Base-by-base conservation (phyloP, 1,284 basidiomycete genomes). In the Amylostereum chailletii region DNA sequence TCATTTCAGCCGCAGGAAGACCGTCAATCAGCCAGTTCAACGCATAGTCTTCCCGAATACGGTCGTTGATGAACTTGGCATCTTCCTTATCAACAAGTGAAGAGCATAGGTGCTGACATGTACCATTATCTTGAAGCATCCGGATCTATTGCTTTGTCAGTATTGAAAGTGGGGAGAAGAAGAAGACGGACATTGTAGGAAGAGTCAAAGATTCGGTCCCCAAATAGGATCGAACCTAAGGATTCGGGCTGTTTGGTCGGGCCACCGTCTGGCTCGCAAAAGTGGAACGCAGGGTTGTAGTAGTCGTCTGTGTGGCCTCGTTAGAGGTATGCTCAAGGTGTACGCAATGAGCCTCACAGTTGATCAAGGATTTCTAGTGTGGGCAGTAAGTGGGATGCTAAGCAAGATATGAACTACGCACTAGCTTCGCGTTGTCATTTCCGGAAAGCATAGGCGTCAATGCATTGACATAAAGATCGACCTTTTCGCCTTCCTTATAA, bases 1-100 rank as follows among this genome's bases (percentile, higher is more conserved):
- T 94, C 83, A 92, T 88, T 66, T 95, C 91, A 4, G 92, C 91
- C 5, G 90, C 91, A 3, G 95, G 95, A 36, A 98, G 76, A 3
- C 94, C 94, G 60, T 98, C 94, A 42, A 98, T 75, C 49, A 98
- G 83, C 85, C 94, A 95, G 62, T 97, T 97, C 54, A 97, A 71
- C 0, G 92, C 91, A 62, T 97, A 98, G 62, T 94, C 89, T 64
- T 97, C 92, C 43, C 77, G 76, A 63, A 98, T 95, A 46, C 92
- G 84, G 51, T 88, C 84, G 60, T 96, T 96, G 64, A 98, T 86
- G 65, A 96, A 96, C 54, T 79, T 82, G 19, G 87, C 85, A 56
- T 95, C 86, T 51, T 87, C 79, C 19, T 72, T 71, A 0, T 81
- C 75, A 9, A 96, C 75, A 30, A 71, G 68, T 19, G 64, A 54